phyloP scores from a whole-genome alignment of 257 asterid species.

The Prunella vulgaris region DNA sequence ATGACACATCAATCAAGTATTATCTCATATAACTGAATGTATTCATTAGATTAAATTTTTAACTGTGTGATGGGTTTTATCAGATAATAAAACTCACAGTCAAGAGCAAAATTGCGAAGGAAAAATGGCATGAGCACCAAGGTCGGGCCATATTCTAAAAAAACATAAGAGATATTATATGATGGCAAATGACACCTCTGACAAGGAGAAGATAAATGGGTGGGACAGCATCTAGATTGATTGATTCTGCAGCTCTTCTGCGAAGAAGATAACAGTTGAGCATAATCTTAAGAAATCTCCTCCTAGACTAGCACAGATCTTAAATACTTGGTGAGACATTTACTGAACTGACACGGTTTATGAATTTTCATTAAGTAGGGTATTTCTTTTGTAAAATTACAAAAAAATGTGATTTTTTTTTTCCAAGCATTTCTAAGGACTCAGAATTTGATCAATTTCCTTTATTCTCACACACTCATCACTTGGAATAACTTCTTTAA shows the following conservation, averaged over 20 bases:
- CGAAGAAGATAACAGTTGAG: neutral
- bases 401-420: too few species aligned
- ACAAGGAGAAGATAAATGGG: neutral
- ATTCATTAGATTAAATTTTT: neutral
- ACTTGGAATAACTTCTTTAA: neutral
- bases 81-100: too few species aligned
- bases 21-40: neutral
- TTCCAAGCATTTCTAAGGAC: neutral
- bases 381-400: neutral
- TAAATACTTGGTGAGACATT: neutral
- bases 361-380: neutral
- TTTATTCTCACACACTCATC: neutral
- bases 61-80: neutral
- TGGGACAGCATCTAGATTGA: neutral
- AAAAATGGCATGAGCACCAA: too few species aligned
- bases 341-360: neutral
- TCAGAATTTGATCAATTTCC: neutral
- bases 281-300: neutral
- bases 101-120: too few species aligned
- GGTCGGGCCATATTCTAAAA: too few species aligned
- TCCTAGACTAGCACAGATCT: neutral
- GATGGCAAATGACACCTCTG: neutral
- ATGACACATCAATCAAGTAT: neutral
- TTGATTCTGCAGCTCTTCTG: neutral
- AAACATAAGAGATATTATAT: too few species aligned